Evolutionary conservation across 257 asterid species (phyloP).

Genomic region (Thymus mandschuricus): DNA sequence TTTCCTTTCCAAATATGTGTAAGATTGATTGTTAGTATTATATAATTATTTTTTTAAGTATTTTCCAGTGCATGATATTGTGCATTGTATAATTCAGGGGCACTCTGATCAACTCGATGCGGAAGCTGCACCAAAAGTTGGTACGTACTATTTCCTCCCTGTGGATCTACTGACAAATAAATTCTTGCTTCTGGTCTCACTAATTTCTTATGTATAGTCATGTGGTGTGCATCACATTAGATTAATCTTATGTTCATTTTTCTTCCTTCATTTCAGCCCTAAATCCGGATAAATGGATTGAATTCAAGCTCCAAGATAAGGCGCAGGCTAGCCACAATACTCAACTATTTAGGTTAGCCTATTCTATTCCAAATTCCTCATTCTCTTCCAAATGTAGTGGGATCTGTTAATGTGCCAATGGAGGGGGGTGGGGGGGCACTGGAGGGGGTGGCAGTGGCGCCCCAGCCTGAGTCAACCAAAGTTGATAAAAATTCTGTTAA

Average conservation of each 20-base stretch:
- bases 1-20: constrained; percentile 4
- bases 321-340: constrained; percentile 91
- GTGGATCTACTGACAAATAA: constrained; percentile 5
- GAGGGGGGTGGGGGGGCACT: too few relatives aligned
- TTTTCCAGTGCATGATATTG: constrained; percentile 26
- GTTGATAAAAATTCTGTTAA: too few relatives aligned
- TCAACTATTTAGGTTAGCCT: constrained; percentile 78
- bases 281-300: constrained; percentile 87
- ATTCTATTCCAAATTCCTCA: constrained; percentile 19
- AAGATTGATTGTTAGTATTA: background rate
- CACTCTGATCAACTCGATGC: constrained; percentile 65
- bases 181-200: constrained; percentile 22
- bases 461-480: too few relatives aligned
- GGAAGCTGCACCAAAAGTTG: constrained; percentile 57
- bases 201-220: constrained; percentile 11
- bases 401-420: too few relatives aligned
- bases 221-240: constrained; percentile 20
- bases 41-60: background rate
- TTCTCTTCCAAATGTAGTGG: background rate
- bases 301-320: constrained; percentile 88
- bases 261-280: constrained; percentile 61
- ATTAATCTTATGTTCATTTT: background rate
- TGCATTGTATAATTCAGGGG: constrained; percentile 50
- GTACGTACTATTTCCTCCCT: constrained; percentile 45
- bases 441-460: too few relatives aligned